Percentiles rank a stretch among this genome's conserved stretches.
Evolutionary conservation across 2,329 filamentous ascomycete species (phyloP).

Genomic region (Parastagonospora avenae): DNA sequence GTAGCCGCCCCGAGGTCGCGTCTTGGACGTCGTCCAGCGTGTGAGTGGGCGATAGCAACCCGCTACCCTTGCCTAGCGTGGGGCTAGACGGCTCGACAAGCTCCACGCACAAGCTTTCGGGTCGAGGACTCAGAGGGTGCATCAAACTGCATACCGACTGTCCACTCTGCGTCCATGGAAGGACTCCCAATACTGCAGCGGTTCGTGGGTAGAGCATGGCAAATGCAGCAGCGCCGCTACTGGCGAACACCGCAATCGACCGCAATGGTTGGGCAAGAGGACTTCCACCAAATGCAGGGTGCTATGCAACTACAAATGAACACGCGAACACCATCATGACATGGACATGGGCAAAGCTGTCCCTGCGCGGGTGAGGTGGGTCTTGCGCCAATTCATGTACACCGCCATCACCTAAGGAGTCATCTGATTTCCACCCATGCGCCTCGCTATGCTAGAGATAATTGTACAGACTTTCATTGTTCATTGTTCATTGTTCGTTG

Average conservation of each 20-base stretch:
- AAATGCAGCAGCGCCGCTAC: no score
- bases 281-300: no score
- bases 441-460: slow-evolving; percentile 45
- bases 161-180: slow-evolving; percentile 11
- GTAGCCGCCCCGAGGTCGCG: slow-evolving; percentile 32
- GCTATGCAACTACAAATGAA: no score
- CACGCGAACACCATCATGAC: no score
- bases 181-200: no score
- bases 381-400: no score
- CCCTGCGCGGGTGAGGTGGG: no score
- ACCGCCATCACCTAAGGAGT: no score
- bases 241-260: no score
- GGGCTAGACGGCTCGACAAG: slow-evolving; percentile 20
- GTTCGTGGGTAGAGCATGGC: no score
- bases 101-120: slow-evolving; percentile 21
- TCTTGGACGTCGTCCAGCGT: slow-evolving; percentile 27
- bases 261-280: no score
- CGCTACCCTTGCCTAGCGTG: slow-evolving; percentile 23
- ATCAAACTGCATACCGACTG: slow-evolving; percentile 19
- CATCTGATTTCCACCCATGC: slow-evolving; percentile 27
- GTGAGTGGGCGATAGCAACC: slow-evolving; percentile 27
- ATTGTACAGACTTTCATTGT: slow-evolving; percentile 2
- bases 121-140: slow-evolving; percentile 22
- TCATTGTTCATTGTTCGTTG: slow-evolving; percentile 21
- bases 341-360: no score